Percentiles rank a stretch among this genome's conserved stretches.
Conservation (phyloP, 1,139 yeast species). For the Debaryomyces psychrophilus region DNA sequence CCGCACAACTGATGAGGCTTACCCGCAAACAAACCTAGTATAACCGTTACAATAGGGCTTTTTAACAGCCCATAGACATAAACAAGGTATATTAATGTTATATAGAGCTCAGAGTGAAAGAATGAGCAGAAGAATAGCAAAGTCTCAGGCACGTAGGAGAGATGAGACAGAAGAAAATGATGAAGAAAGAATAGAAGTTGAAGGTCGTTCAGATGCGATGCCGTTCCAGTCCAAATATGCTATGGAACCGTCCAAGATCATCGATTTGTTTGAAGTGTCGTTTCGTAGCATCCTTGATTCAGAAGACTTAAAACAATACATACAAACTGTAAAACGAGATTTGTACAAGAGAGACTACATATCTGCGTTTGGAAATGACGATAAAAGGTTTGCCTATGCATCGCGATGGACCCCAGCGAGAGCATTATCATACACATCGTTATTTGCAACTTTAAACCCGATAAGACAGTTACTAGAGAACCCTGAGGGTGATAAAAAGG, state of each 20-base stretch:
- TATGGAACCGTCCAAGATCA: constrained; percentile 40
- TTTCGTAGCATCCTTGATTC: constrained; percentile 51
- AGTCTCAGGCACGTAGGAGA: constrained; percentile 19
- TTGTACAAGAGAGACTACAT: constrained; percentile 70
- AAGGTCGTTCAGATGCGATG: constrained; percentile 25
- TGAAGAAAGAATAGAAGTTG: constrained; percentile 8
- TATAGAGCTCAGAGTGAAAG: not conserved
- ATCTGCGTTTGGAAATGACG: constrained; percentile 65
- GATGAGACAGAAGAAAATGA: constrained; percentile 9
- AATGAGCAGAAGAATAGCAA: constrained; percentile 29
- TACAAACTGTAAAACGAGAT: constrained; percentile 72
- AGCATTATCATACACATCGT: constrained; percentile 70
- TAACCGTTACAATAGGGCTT: constrained; percentile 6
- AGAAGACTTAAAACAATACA: constrained; percentile 43
- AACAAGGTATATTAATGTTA: not conserved
- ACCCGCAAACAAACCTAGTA: constrained; percentile 20
- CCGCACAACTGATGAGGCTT: constrained; percentile 16
- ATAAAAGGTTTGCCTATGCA: constrained; percentile 74
- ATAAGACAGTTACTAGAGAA: constrained; percentile 41
- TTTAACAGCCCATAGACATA: not conserved
- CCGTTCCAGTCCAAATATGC: constrained; percentile 37
- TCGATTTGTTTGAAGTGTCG: constrained; percentile 52
- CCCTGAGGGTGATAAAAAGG: constrained; percentile 34
- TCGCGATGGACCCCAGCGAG: constrained; percentile 87
- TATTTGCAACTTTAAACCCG: constrained; percentile 55